phyloP scores from a whole-genome alignment of 1,139 yeast genomes.

The Arxiozyma heterogenica region DNA sequence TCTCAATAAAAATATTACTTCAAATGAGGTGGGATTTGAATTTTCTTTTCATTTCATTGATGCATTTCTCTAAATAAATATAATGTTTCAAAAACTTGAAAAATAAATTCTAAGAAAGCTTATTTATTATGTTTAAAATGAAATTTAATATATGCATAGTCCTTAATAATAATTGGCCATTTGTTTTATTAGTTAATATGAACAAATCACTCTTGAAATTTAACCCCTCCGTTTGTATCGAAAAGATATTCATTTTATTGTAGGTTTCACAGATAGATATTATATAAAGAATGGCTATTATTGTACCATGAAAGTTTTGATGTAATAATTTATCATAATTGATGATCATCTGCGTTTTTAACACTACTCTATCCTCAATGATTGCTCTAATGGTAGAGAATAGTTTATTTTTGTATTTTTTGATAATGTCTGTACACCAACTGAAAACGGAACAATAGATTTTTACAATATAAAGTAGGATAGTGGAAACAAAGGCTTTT shows the following conservation, averaged over 20 bases:
- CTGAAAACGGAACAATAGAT: too few relatives aligned
- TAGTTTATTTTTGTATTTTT: too few relatives aligned
- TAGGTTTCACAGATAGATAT: neutral
- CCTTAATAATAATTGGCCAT: neutral
- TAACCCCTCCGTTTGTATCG: neutral
- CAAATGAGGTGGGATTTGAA: neutral
- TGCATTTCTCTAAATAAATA: neutral
- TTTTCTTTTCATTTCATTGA: too few relatives aligned
- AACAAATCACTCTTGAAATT: neutral
- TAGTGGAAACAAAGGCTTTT: neutral
- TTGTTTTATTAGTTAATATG: neutral
- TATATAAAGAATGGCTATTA: neutral
- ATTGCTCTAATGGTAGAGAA: too few relatives aligned
- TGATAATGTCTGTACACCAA: neutral
- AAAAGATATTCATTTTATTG: too few relatives aligned
- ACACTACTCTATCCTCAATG: neutral
- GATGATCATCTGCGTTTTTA: neutral
- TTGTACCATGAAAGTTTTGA: neutral
- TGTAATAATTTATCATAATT: too few relatives aligned
- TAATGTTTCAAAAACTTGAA: too few relatives aligned
- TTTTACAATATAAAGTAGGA: too few relatives aligned
- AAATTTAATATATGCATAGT: neutral
- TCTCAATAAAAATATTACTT: too few relatives aligned
- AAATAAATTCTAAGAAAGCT: neutral
- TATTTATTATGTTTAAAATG: too few relatives aligned